These are phyloP conservation scores for Fusarium nodosum DNA, from an alignment of 2,329 filamentous ascomycete genomes.

Conservation along the genomic window DNA sequence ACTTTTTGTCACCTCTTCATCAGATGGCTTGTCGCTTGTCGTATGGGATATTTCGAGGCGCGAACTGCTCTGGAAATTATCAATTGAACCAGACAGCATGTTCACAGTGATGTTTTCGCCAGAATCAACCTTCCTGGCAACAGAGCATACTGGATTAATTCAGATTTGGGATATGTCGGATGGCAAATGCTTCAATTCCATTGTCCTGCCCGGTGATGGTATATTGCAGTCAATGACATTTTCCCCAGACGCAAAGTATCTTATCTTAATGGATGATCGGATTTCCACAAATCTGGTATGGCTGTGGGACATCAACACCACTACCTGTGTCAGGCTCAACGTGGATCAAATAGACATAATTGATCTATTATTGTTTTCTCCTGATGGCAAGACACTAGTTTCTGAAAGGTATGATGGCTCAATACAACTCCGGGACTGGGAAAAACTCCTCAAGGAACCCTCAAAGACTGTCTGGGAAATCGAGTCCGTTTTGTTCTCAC, in stretches of 20 bases:
- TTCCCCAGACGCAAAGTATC: neutral
- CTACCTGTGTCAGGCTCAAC: no score
- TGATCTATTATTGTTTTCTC: neutral
- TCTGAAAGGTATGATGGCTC: rapidly evolving
- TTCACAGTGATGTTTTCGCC: neutral
- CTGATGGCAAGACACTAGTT: neutral
- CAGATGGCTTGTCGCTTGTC: rapidly evolving
- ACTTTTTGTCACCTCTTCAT: rapidly evolving
- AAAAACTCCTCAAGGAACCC: neutral
- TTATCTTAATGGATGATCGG: rapidly evolving
- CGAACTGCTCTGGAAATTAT: neutral
- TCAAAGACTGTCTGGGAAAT: rapidly evolving
- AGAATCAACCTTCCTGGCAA: neutral
- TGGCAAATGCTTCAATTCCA: neutral
- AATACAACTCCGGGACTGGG: neutral
- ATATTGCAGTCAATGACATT: rapidly evolving
- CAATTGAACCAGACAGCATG: rapidly evolving
- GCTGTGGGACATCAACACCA: neutral
- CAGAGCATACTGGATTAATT: rapidly evolving
- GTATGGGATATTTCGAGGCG: neutral
- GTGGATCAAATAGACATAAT: no score
- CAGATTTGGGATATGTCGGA: neutral
- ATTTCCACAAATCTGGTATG: no score
- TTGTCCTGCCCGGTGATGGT: rapidly evolving
- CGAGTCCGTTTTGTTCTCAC: rapidly evolving